These are phyloP conservation scores for Candida verbasci DNA, from an alignment of 805 yeast genomes.

Conservation along the genomic window DNA sequence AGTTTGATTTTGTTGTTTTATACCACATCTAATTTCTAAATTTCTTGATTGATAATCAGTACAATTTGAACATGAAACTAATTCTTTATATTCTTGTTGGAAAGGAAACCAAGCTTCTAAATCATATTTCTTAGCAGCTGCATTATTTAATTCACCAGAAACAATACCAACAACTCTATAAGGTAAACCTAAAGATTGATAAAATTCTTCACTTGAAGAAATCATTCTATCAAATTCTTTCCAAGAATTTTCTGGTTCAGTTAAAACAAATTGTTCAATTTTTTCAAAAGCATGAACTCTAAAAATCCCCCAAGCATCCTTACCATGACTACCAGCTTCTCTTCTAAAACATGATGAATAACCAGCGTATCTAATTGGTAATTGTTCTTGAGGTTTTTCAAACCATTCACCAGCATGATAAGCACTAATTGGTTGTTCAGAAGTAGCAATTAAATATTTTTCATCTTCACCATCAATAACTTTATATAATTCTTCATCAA, in stretches of 20 bases:
- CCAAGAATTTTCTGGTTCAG: constrained; percentile 99
- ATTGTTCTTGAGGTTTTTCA: constrained; percentile 93
- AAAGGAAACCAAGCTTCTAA: constrained; percentile 99
- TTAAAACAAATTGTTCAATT: constrained; percentile 91
- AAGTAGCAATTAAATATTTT: constrained; percentile 95
- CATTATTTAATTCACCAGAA: constrained; percentile 96
- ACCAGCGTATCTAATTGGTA: constrained; percentile 96
- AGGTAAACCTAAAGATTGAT: constrained; percentile 86
- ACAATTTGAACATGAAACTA: constrained; percentile 98
- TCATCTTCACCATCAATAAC: constrained; percentile 97
- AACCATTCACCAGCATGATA: constrained; percentile 98
- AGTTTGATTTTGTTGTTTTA: constrained; percentile 88
- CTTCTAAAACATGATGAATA: constrained; percentile 98
- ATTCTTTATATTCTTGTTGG: constrained; percentile 97
- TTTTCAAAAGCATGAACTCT: constrained; percentile 98
- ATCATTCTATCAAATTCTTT: constrained; percentile 96
- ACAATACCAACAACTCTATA: constrained; percentile 98
- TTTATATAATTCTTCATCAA: constrained; percentile 97
- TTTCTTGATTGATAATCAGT: constrained; percentile 99
- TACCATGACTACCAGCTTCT: constrained; percentile 99
- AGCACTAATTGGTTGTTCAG: constrained; percentile 98
- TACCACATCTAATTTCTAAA: constrained; percentile 97
- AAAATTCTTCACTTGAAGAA: constrained; percentile 83
- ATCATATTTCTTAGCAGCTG: constrained; percentile 98
- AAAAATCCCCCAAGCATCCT: constrained; percentile 99